Evolutionary conservation across 805 yeast genomes (phyloP).

Genomic region (Ogataea trehaloabstinens): DNA sequence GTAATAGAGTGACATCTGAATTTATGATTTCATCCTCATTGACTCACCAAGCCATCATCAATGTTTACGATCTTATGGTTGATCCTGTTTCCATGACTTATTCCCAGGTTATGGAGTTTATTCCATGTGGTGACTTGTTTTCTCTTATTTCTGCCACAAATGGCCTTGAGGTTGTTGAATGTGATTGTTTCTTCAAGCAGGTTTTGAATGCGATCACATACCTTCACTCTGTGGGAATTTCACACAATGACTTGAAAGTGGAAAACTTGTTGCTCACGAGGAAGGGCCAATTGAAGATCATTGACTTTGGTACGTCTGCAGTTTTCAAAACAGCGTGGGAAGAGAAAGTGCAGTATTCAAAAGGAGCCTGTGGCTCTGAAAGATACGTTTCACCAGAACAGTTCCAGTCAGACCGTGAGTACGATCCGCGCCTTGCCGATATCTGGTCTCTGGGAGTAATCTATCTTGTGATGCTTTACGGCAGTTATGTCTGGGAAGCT

Average conservation of each 20-base stretch:
- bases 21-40: conserved; percentile 81
- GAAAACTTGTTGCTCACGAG: conserved; percentile 76
- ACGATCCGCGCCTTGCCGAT: conserved; percentile 80
- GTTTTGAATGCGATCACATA: conserved; percentile 76
- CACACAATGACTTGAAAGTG: conserved; percentile 90
- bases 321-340: conserved; percentile 93
- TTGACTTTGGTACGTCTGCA: conserved; percentile 90
- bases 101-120: conserved; percentile 93
- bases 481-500: conserved; percentile 36
- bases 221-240: conserved; percentile 89
- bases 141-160: conserved; percentile 52
- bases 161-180: conserved; percentile 60
- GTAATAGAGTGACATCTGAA: conserved; percentile 80
- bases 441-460: conserved; percentile 87
- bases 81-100: conserved; percentile 66
- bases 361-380: conserved; percentile 84
- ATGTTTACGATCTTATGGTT: conserved; percentile 76
- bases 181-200: conserved; percentile 90
- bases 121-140: conserved; percentile 83
- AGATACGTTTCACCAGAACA: conserved; percentile 95
- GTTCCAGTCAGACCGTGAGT: conserved; percentile 47
- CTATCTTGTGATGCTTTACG: conserved; percentile 60
- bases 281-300: conserved; percentile 63
- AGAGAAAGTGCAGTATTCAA: conserved; percentile 58
- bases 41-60: conserved; percentile 72